phyloP scores from a whole-genome alignment of 2,329 filamentous ascomycete genomes.

The Thielaviopsis euricoi region DNA sequence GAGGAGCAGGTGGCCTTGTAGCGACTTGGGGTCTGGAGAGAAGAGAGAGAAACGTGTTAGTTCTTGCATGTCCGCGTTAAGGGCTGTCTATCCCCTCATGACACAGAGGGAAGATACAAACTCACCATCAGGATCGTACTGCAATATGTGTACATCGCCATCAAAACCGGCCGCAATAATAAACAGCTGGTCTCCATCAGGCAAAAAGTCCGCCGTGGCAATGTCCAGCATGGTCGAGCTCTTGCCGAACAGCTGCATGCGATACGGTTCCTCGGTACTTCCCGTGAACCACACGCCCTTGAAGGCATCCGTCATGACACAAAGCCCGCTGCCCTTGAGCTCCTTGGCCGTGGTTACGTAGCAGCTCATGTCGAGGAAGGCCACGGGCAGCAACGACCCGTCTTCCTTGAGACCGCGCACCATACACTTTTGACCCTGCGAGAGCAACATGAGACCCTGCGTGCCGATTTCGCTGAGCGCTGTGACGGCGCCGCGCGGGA shows the following conservation, averaged over 20 bases:
- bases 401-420: constrained; percentile 92
- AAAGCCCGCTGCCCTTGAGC: constrained; percentile 67
- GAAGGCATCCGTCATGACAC: constrained; percentile 73
- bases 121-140: constrained; percentile 89
- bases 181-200: constrained; percentile 66
- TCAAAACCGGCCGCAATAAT: constrained; percentile 73
- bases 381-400: constrained; percentile 77
- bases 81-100: too few relatives aligned
- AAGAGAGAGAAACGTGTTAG: too few relatives aligned
- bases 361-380: constrained; percentile 95
- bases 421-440: constrained; percentile 95
- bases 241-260: constrained; percentile 85
- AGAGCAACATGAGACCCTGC: constrained; percentile 74
- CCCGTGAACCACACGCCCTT: constrained; percentile 95
- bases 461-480: constrained; percentile 70
- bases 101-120: constrained; percentile 15
- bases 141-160: constrained; percentile 71
- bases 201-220: constrained; percentile 71
- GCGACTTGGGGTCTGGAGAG: constrained; percentile 87
- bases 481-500: constrained; percentile 80
- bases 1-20: constrained; percentile 74
- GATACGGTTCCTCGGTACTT: constrained; percentile 93
- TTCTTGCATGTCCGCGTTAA: too few relatives aligned
- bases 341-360: constrained; percentile 79
- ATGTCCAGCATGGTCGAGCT: constrained; percentile 63